Evolutionary conservation across 495 filamentous ascomycete genomes (phyloP).

Genomic region (Lentithecium fluviatile): DNA sequence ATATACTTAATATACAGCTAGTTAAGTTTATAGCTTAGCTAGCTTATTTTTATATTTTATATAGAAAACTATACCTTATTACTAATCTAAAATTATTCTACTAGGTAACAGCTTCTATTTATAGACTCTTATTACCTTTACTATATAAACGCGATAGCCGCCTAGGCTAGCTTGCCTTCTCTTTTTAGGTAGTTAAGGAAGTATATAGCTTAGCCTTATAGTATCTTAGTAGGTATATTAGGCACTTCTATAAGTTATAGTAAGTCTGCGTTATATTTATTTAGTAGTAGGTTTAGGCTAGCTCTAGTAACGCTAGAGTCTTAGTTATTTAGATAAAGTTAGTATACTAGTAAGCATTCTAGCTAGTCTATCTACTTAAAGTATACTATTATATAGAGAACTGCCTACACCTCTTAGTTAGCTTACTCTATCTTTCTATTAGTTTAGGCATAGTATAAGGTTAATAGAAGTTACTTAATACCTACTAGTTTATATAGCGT

Average conservation of each 20-base stretch:
- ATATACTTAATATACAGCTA: too few species aligned
- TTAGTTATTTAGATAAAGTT: conserved; percentile 1
- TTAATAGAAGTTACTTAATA: background rate
- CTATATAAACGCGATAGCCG: background rate
- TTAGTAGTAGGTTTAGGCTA: too few species aligned
- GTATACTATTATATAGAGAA: background rate
- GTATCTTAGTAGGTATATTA: too few species aligned
- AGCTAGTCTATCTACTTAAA: conserved; percentile 3
- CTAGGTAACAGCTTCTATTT: too few species aligned
- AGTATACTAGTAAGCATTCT: background rate
- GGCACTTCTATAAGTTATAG: too few species aligned
- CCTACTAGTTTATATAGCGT: background rate
- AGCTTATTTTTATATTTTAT: too few species aligned
- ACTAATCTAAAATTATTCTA: too few species aligned
- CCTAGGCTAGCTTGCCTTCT: background rate
- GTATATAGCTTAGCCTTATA: background rate
- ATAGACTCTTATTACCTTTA: too few species aligned
- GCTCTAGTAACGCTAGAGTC: background rate
- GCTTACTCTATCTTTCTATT: background rate
- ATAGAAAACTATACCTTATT: too few species aligned
- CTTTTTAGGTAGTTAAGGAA: background rate
- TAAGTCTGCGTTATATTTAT: too few species aligned
- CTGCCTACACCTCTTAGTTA: conserved; percentile 1
- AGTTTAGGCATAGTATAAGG: background rate
- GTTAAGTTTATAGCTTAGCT: too few species aligned